Evolutionary conservation across 140 eudicot species (phyloP), one percentile per base, ranked within the genome.

Genomic region (Anethum foeniculum): DNA sequence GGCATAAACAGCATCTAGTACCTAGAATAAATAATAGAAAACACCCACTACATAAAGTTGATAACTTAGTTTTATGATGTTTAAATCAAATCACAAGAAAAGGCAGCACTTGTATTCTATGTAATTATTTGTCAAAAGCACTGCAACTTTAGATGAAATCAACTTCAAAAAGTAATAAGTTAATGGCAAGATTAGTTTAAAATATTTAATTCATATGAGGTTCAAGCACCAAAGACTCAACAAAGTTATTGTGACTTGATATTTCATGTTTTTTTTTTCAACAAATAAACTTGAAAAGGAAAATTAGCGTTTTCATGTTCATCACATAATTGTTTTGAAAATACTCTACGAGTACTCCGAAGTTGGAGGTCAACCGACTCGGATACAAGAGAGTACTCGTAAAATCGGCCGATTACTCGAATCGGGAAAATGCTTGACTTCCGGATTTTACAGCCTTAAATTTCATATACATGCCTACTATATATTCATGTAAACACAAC

Each of bases 71-170:
- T 58, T 58, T 56, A 56, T 56, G 28, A 21, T 56, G 28, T 4
- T 21, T 8, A 62, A 62, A 62, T 12, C 36, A 62, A 62, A 60
- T 60, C 68, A n/a, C 4, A 58, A 58, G 68, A 58, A 58, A 58
- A 58, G 14, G 32, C 5, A 60, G 68, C 5, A 60, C n/a, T 60
- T 60, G 68, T 60, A 8, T 60, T n/a, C 30, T 60, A 7, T n/a
- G 68, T n/a, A 60, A 60, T 60, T n/a, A 60, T 60, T 58, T 60
- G 30, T 60, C 68, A n/a, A n/a, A n/a, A n/a, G 68, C 68, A 60
- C 68, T n/a, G 68, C 68, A 60, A 23, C 68, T 8, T n/a, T 1
- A 60, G 5, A 3, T 62, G 71, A 16, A 62, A 62, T 62, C 28
- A 62, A 62, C 71, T 62, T 62, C 71, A 62, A 62, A 62, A 0